Evolutionary conservation across 148 eudicot genomes (phyloP), one percentile per base, ranked within the genome.

Genomic region (Agrostemma githago): DNA sequence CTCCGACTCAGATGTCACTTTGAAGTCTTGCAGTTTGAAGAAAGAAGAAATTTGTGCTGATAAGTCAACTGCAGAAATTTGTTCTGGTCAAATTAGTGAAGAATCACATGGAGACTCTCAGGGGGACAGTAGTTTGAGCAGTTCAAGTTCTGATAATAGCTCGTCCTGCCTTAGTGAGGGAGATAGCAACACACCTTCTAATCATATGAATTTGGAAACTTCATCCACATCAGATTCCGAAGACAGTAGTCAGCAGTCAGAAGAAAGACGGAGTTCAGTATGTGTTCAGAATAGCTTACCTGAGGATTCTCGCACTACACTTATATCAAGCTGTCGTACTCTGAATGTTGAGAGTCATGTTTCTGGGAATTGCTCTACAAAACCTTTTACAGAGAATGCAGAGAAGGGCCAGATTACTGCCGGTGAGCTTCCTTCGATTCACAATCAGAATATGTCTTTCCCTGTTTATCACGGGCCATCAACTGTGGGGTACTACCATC

Each of bases 161-260:
- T 92, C 98, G 8, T 94, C 92, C 66, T 91, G 92, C 74, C 92
- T 83, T 73, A 91, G 93, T 79, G 98, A 94, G 79, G 97, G 97
- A 77, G 98, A 93, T 75, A 86, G 87, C 81, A 89, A 84, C 72
- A 79, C 88, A 6, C 80, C 92, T 46, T 86, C 88, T 57, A 89
- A 87, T 76, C 85, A 81, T 66, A 89, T 73, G 65, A 87, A 86
- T 79, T 60, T 82, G 3, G 98, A 89, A 77, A 89, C 96, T 43
- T 85, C 86, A 34, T 92, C 90, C 39, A 80, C 81, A 61, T 90
- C 96, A 6, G 97, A 92, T 86, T 94, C 98, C 10, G 98, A 94
- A 77, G 93, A 89, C 68, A 78, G 90, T 68, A 81, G 85, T 76
- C 89, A 82, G 68, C 86, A 85, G 17, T 85, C 88, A 14, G 95